A percentile compares a stretch with the other conserved stretches of the same genome.
Conservation (phyloP, 2,329 filamentous ascomycete species). For the Paraphaeosphaeria sporulosa region DNA sequence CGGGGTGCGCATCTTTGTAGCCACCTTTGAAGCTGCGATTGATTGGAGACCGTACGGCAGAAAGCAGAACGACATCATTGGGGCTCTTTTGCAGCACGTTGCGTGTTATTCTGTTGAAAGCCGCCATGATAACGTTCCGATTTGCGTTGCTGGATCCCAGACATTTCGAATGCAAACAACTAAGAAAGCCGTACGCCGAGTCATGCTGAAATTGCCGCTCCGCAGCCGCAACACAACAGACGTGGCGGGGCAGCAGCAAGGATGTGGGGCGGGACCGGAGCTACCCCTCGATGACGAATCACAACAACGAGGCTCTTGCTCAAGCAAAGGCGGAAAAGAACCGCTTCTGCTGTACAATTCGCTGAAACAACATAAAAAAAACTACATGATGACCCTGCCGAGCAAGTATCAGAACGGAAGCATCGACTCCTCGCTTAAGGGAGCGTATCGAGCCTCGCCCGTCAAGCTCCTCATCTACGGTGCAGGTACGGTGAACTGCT, state of each 20-base stretch:
- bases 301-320: conserved; percentile 8
- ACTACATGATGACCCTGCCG: conserved; percentile 39
- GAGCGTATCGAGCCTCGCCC: conserved; percentile 47
- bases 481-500: conserved; percentile 27
- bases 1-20: conserved; percentile 90
- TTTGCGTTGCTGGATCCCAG: conserved; percentile 7
- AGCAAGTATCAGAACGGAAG: conserved; percentile 44
- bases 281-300: conserved; percentile 41
- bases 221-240: conserved; percentile 21
- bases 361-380: background rate
- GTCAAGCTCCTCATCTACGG: conserved; percentile 50
- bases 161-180: conserved; percentile 16
- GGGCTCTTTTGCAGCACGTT: conserved; percentile 84
- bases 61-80: conserved; percentile 94
- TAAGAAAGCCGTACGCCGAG: conserved; percentile 8
- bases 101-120: conserved; percentile 39
- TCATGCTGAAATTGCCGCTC: conserved; percentile 32
- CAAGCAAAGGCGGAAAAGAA: conserved; percentile 12
- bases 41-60: conserved; percentile 86
- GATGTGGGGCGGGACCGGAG: conserved; percentile 40
- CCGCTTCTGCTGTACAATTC: background rate
- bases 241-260: conserved; percentile 40
- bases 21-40: conserved; percentile 88
- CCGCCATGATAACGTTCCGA: conserved; percentile 30
- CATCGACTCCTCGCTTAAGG: conserved; percentile 42